Evolutionary conservation across 164 flowering plant genomes (phyloP), one percentile per base, ranked within the genome.

Genomic region (Tetrastigma voinierianum): DNA sequence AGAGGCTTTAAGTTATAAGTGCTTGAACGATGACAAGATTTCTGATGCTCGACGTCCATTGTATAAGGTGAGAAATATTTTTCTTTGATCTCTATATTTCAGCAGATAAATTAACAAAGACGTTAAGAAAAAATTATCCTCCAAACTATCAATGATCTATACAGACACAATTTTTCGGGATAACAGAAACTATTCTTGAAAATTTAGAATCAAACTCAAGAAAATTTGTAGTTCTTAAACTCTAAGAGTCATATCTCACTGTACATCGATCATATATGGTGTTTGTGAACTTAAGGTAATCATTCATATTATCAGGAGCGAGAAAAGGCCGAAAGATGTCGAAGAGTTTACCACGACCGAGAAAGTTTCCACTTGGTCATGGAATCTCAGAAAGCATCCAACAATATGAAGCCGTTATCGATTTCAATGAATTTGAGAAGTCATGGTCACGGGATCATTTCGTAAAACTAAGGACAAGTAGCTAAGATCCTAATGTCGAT

Each of bases 21-120:
- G 84, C 57, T 67, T 78, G 47, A 18, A 32, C 0, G 64, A 75
- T 1, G 43, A n/a, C n/a, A n/a, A n/a, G n/a, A 74, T 71, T 40
- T 73, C 78, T 14, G 84, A 81, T 62, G 82, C 80, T 5, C 67
- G 84, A 14, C 70, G 78, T 25, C 84, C 84, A 0, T 73, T 81
- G 3, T 78, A 56, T 53, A 68, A 70, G 79, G 79, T 76, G 47
- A 4, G 40, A 32, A 32, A 2, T 32, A 32, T 32, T 32, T 32
- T 32, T 32, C 40, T 32, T 32, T 32, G 40, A 32, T 32, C 40
- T 32, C 40, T 32, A 32, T 3, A 32, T 32, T 32, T 32, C 40
- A 32, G 32, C 32, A 24, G 2, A 2, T 24, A 24, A 24, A 24
- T n/a, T n/a, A n/a, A 24, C 32, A 24, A 24, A 24, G 4, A 24